A percentile compares a stretch with the other conserved stretches of the same genome.
Conservation (phyloP, 352 stramenopile species). For the Phytophthora boehmeriae region DNA sequence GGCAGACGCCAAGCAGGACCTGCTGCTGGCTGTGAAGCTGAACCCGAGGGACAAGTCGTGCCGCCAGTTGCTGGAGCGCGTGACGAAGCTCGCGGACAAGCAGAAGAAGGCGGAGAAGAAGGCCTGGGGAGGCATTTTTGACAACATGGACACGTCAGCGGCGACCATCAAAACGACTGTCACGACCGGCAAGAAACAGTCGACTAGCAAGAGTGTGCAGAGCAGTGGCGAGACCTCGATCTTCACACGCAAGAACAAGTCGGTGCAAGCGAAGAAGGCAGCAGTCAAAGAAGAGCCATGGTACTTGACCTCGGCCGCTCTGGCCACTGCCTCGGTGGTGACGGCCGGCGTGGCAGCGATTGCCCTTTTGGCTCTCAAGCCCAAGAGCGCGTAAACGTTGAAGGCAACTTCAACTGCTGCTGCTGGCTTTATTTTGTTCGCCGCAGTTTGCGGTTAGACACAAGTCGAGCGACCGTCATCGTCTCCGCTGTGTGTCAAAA, state of each 20-base stretch:
- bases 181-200: slow-evolving; percentile 14
- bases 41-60: slow-evolving; percentile 86
- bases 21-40: slow-evolving; percentile 78
- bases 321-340: slow-evolving; percentile 73
- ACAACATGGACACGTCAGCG: slow-evolving; percentile 44
- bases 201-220: slow-evolving; percentile 20
- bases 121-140: slow-evolving; percentile 82
- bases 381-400: slow-evolving; percentile 49
- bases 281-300: slow-evolving; percentile 41
- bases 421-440: slow-evolving; percentile 27
- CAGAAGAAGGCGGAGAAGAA: slow-evolving; percentile 83
- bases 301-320: slow-evolving; percentile 61
- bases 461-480: slow-evolving; percentile 7
- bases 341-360: slow-evolving; percentile 71
- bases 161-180: slow-evolving; percentile 26
- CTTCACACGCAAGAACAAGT: slow-evolving; percentile 77
- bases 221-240: slow-evolving; percentile 55
- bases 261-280: slow-evolving; percentile 36
- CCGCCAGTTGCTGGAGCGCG: slow-evolving; percentile 71
- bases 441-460: slow-evolving; percentile 10
- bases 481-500: slow-evolving; percentile 21
- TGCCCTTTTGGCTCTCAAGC: slow-evolving; percentile 64
- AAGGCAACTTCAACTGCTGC: slow-evolving; percentile 26
- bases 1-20: slow-evolving; percentile 74
- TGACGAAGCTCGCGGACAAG: slow-evolving; percentile 73